Evolutionary conservation across 2,329 filamentous ascomycete species (phyloP), one percentile per base, ranked within the genome.

Genomic region (Pseudogymnoascus sp.): DNA sequence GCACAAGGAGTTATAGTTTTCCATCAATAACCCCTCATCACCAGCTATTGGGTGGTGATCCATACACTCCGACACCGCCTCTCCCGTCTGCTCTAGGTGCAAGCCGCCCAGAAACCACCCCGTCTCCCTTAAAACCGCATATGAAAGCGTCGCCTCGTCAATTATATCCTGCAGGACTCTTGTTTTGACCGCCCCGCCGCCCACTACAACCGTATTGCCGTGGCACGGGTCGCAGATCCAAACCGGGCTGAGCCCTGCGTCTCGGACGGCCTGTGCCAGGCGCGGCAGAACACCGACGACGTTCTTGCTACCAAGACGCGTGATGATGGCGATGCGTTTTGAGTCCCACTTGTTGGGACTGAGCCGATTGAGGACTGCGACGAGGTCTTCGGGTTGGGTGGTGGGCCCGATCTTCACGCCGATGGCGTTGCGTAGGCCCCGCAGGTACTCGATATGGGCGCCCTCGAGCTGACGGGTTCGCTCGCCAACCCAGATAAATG

Each of bases 381-480:
- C 35, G 15, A 60, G 33, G 11, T 37, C 58, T 37, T 41, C 37
- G 15, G 58, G 33, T 37, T 60, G n/a, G 31, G 58, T 29, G 11
- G 17, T 60, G 5, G 37, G 58, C 24, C 50, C 50, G 13, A 58
- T 60, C 59, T 66, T 66, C 40, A 66, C 37, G 10, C 65, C 65
- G 33, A 66, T 63, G 15, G 65, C 64, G 58, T 66, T 66, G 15
- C 61, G 47, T 9, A 66, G 50, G 17, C 65, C 65, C 10, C 65
- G 65, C 11, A 66, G 24, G 59, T 63, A 66, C 58, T 66, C 65
- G 26, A 66, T 29, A 60, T 66, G 65, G 13, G 65, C 65, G 15
- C 65, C 63, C 37, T 64, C 59, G 24, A 66, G 36, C n/a, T 64
- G 47, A 8, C 65, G 65, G n/a, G 65, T 64, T 5, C 65, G 65